Evolutionary conservation across 2,329 filamentous ascomycete species (phyloP).

Genomic region (Fusarium zealandicum): DNA sequence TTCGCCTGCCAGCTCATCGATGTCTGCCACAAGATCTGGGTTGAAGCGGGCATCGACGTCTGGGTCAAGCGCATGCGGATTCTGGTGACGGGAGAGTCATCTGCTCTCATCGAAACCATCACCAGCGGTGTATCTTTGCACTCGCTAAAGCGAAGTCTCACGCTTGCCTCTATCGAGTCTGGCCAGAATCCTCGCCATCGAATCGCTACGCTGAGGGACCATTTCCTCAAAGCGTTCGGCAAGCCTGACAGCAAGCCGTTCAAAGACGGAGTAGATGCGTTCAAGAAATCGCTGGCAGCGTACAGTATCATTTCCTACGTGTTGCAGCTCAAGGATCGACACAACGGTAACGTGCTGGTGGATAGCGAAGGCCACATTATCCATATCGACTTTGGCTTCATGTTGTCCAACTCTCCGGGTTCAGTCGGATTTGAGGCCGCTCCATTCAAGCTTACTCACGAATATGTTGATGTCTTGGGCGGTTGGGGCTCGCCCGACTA

Average conservation of each 20-base stretch:
- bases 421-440: slow-evolving; percentile 87
- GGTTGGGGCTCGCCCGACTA: slow-evolving; percentile 74
- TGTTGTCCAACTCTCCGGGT: slow-evolving; percentile 86
- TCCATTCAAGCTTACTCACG: slow-evolving; percentile 85
- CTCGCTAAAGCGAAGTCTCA: slow-evolving; percentile 82
- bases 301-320: slow-evolving; percentile 88
- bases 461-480: slow-evolving; percentile 85
- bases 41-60: slow-evolving; percentile 76
- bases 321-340: slow-evolving; percentile 83
- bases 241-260: slow-evolving; percentile 73
- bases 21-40: slow-evolving; percentile 83
- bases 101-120: slow-evolving; percentile 85
- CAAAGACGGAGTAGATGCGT: slow-evolving; percentile 75
- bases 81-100: slow-evolving; percentile 83
- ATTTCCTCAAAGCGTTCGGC: slow-evolving; percentile 83
- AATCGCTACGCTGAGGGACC: slow-evolving; percentile 81
- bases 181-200: slow-evolving; percentile 76
- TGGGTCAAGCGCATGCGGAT: slow-evolving; percentile 92
- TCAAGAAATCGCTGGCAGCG: slow-evolving; percentile 81
- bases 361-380: slow-evolving; percentile 87
- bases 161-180: slow-evolving; percentile 74
- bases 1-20: slow-evolving; percentile 86
- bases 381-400: slow-evolving; percentile 90
- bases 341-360: slow-evolving; percentile 87
- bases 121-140: slow-evolving; percentile 89